Evolutionary conservation across 108 stramenopile genomes (phyloP).

Genomic region (Conticribra guillardii): DNA sequence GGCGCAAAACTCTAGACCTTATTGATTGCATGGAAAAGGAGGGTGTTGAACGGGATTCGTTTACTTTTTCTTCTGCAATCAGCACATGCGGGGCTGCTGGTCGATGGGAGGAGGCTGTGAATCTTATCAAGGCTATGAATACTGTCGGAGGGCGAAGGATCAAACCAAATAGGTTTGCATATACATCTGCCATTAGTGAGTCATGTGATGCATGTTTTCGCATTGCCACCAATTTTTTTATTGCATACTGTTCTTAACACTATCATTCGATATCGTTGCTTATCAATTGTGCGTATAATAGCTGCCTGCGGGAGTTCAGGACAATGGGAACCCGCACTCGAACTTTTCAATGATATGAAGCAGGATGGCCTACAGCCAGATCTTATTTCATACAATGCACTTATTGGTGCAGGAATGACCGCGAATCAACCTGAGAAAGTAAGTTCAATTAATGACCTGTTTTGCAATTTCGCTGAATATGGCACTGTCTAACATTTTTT

Average conservation of each 20-base stretch:
- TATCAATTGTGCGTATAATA: constrained; percentile 1
- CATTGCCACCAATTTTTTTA: not conserved
- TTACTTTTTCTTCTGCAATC: constrained; percentile 79
- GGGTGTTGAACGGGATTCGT: constrained; percentile 71
- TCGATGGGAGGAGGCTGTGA: constrained; percentile 77
- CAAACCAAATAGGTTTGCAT: constrained; percentile 72
- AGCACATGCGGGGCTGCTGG: constrained; percentile 80
- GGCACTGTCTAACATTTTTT: no score
- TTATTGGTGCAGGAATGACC: constrained; percentile 74
- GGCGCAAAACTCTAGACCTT: constrained; percentile 57
- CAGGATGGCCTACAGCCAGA: constrained; percentile 64
- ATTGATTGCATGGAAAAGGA: constrained; percentile 69
- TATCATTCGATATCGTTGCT: not conserved
- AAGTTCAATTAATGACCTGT: not conserved
- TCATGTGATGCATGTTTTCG: constrained; percentile 20
- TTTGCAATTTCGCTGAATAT: no score
- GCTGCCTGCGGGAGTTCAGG: constrained; percentile 66
- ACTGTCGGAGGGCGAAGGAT: constrained; percentile 48
- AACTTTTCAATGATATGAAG: constrained; percentile 76
- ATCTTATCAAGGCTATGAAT: constrained; percentile 73
- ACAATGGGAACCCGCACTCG: constrained; percentile 63
- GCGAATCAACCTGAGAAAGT: constrained; percentile 51
- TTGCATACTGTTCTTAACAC: not conserved
- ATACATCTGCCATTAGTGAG: constrained; percentile 68
- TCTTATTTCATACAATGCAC: constrained; percentile 78